Percentiles rank a stretch among this genome's conserved stretches.
Conservation (phyloP, 1,284 basidiomycete genomes). For the Boletus hoseneyae region DNA sequence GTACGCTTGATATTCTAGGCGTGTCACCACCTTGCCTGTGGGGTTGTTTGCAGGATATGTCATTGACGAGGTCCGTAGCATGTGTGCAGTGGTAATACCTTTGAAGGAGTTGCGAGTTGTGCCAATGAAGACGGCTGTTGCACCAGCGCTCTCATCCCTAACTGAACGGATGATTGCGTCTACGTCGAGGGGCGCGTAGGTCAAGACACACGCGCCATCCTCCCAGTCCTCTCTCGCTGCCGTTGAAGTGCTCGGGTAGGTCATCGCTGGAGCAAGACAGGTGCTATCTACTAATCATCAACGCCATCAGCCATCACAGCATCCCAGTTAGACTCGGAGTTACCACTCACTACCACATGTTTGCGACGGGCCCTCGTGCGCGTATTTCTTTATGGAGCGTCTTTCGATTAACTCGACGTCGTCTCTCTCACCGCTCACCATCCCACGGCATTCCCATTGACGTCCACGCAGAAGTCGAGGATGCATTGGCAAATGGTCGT, state of each 20-base stretch:
- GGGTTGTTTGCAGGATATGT: conserved; percentile 7
- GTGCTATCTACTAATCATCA: not conserved
- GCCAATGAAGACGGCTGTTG: conserved; percentile 72
- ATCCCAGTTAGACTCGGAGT: not conserved
- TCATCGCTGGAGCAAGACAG: conserved; percentile 12
- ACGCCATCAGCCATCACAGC: not conserved
- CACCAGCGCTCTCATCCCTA: conserved; percentile 62
- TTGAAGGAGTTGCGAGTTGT: conserved; percentile 62
- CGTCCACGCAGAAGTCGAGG: conserved; percentile 74
- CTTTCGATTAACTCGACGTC: conserved; percentile 8
- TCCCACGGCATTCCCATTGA: conserved; percentile 47
- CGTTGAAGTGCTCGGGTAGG: conserved; percentile 40
- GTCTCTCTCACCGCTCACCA: conserved; percentile 3
- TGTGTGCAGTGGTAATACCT: conserved; percentile 32
- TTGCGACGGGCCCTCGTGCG: conserved; percentile 9
- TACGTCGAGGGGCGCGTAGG: conserved; percentile 56
- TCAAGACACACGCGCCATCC: conserved; percentile 56
- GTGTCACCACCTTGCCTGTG: conserved; percentile 67
- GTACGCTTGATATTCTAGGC: conserved; percentile 82
- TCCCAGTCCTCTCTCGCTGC: conserved; percentile 44
- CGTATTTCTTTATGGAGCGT: conserved; percentile 5
- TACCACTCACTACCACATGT: conserved; percentile 14
- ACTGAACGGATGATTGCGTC: conserved; percentile 59
- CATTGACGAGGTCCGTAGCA: conserved; percentile 2
- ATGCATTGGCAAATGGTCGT: conserved; percentile 59